phyloP scores from a whole-genome alignment of 78 protist species.

The Protostelium mycophagum region DNA sequence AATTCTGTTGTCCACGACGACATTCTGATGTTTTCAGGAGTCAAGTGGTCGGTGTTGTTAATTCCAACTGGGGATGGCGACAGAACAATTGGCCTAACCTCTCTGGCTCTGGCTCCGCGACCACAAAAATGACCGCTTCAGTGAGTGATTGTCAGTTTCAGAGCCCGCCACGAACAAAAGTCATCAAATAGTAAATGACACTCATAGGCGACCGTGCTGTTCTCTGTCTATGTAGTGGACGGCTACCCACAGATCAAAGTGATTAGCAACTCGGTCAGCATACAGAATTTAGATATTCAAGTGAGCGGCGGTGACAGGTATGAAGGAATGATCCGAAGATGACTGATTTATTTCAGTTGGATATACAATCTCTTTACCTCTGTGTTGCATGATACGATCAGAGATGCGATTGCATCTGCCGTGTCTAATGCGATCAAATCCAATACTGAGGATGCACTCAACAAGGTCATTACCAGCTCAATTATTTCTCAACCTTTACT shows the following conservation, averaged over 20 bases:
- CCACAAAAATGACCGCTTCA: neutral
- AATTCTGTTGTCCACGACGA: neutral
- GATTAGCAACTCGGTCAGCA: neutral
- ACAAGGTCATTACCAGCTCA: too few species aligned
- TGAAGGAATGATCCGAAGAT: neutral
- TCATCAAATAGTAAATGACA: neutral
- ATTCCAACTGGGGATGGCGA: neutral
- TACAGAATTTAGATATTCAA: neutral
- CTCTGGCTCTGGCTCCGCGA: neutral
- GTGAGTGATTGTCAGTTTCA: neutral
- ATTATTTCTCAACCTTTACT: neutral
- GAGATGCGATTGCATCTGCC: neutral
- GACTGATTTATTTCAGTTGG: neutral
- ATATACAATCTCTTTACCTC: neutral
- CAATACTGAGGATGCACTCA: neutral
- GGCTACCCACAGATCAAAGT: neutral
- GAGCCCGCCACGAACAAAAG: too few species aligned
- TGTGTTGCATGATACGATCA: neutral
- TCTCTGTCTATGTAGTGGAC: neutral
- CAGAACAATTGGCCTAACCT: neutral
- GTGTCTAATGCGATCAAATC: neutral
- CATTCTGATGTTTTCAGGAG: neutral
- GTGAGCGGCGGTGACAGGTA: neutral
- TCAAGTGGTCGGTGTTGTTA: neutral
- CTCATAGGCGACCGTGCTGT: neutral